phyloP scores from a whole-genome alignment of 2,329 filamentous ascomycete genomes.

The Ophiostoma piceae region DNA sequence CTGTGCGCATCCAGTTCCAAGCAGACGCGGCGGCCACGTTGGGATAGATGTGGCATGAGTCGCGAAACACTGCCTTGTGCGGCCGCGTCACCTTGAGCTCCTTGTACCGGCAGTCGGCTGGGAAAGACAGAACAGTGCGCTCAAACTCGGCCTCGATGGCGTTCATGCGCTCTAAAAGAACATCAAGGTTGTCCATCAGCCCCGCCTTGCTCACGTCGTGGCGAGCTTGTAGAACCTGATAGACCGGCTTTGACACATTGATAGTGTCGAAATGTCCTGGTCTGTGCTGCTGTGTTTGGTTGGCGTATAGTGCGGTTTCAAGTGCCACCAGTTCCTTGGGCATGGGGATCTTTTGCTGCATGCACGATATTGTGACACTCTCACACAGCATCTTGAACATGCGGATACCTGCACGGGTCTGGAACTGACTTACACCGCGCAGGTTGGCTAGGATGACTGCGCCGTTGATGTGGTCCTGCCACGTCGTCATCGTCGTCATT shows the following conservation, averaged over 20 bases:
- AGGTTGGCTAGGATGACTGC: constrained; percentile 47
- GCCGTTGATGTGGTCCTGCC: constrained; percentile 50
- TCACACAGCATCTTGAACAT: constrained; percentile 53
- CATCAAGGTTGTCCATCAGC: constrained; percentile 37
- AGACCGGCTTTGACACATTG: constrained; percentile 42
- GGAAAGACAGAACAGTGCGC: constrained; percentile 37
- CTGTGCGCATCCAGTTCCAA: constrained; percentile 46
- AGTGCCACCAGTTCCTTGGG: constrained; percentile 45
- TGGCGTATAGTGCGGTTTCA: constrained; percentile 37
- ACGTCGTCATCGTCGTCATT: constrained; percentile 45
- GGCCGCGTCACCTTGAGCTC: constrained; percentile 37
- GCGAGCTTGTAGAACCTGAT: constrained; percentile 44
- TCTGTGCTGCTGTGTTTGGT: constrained; percentile 35
- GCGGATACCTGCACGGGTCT: constrained; percentile 41
- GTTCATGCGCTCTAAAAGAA: constrained; percentile 38
- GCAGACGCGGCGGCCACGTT: constrained; percentile 43
- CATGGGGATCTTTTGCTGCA: constrained; percentile 46
- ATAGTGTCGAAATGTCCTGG: constrained; percentile 34
- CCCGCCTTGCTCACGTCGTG: constrained; percentile 41
- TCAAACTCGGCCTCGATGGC: constrained; percentile 43
- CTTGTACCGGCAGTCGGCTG: constrained; percentile 41
- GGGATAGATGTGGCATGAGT: constrained; percentile 43
- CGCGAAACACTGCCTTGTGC: constrained; percentile 41
- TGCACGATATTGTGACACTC: constrained; percentile 48
- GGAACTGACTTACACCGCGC: constrained; percentile 45